These are phyloP conservation scores for Conticribra weissflogii DNA, from an alignment of 108 stramenopile genomes.

Conservation along the genomic window DNA sequence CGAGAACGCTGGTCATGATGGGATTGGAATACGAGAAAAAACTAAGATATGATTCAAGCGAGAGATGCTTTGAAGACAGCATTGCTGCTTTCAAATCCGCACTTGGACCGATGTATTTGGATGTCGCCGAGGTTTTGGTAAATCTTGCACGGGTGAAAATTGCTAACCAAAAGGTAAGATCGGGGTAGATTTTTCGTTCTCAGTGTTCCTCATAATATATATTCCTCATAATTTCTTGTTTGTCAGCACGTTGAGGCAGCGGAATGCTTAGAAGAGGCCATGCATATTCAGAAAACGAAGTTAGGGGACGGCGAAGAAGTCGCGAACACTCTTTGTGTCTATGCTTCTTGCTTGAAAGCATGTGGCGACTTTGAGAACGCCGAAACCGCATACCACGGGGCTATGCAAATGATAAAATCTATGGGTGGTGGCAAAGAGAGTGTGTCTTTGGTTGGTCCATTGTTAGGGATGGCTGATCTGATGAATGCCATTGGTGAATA, in stretches of 20 bases:
- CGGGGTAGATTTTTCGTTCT: neutral
- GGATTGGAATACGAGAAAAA: slow-evolving; percentile 67
- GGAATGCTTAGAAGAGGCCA: slow-evolving; percentile 70
- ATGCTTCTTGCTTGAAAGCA: slow-evolving; percentile 59
- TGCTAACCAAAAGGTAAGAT: slow-evolving; percentile 10
- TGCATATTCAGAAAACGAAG: slow-evolving; percentile 68
- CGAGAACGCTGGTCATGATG: slow-evolving; percentile 61
- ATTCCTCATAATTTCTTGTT: neutral
- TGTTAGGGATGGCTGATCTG: slow-evolving; percentile 72
- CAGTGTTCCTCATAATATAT: neutral
- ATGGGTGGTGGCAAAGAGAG: slow-evolving; percentile 58
- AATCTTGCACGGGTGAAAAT: slow-evolving; percentile 49
- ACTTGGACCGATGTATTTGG: slow-evolving; percentile 69
- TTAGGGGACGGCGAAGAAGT: slow-evolving; percentile 72
- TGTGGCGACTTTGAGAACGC: slow-evolving; percentile 69
- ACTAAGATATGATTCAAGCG: slow-evolving; percentile 61
- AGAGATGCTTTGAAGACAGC: slow-evolving; percentile 71
- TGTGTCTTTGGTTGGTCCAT: slow-evolving; percentile 60
- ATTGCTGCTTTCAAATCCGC: slow-evolving; percentile 60
- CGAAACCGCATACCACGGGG: slow-evolving; percentile 63
- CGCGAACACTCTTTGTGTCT: slow-evolving; percentile 66
- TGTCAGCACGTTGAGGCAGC: slow-evolving; percentile 59
- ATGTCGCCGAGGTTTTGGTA: slow-evolving; percentile 74
- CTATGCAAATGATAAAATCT: slow-evolving; percentile 58
- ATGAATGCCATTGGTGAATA: slow-evolving; percentile 65